phyloP scores from a whole-genome alignment of 768 basidiomycete species.

The Candolleomyces efflorescens region DNA sequence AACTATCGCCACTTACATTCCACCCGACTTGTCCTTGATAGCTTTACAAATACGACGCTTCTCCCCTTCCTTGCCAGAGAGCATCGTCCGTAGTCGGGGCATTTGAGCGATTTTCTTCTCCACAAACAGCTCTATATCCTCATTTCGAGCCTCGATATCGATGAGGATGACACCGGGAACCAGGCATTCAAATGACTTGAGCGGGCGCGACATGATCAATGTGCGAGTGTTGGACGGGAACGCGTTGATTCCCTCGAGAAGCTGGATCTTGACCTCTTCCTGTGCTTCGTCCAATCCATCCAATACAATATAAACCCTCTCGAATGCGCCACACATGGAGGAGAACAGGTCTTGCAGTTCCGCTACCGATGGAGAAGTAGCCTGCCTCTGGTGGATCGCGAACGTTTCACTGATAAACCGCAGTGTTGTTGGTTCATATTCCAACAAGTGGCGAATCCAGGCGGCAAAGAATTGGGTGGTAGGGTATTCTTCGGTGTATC shows the following conservation, averaged over 20 bases:
- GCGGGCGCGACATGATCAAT: conserved; percentile 1
- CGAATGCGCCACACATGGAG: background rate
- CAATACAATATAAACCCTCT: background rate
- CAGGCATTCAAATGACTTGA: background rate
- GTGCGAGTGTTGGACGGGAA: background rate
- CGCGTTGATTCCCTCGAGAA: background rate
- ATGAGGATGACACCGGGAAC: background rate
- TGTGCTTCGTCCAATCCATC: conserved; percentile 3
- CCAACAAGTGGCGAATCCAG: background rate
- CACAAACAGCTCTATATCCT: background rate
- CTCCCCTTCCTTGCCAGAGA: background rate
- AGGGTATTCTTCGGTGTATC: background rate
- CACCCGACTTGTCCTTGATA: conserved; percentile 1
- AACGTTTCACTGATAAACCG: background rate
- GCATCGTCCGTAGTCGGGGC: background rate
- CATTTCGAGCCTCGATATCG: background rate
- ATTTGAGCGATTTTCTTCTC: background rate
- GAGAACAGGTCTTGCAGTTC: background rate
- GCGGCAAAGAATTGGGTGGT: background rate
- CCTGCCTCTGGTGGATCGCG: background rate
- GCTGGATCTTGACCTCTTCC: background rate
- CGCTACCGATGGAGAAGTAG: background rate
- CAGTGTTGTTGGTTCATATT: background rate
- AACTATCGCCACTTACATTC: background rate
- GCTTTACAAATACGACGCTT: background rate